A percentile compares a stretch with the other conserved stretches of the same genome.
Evolutionary conservation across 805 yeast genomes (phyloP).

Genomic region (Citeromyces matritensis): DNA sequence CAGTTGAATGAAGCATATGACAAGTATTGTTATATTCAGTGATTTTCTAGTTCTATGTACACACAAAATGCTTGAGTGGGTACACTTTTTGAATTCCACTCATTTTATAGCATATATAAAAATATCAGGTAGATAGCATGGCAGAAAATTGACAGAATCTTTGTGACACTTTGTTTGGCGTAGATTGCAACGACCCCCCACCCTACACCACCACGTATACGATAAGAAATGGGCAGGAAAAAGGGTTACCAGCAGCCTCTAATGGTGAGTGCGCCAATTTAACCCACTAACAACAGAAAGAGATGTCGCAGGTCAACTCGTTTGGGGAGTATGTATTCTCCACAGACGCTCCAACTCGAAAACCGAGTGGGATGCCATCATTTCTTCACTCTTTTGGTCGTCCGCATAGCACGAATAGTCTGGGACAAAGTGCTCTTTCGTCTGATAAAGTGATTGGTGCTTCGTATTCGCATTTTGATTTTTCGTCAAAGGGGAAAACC

Average conservation of each 20-base stretch:
- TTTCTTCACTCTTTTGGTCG: conserved; percentile 11
- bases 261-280: conserved; percentile 9
- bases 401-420: neutral
- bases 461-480: conserved; percentile 37
- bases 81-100: no score
- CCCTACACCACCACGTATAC: conserved; percentile 1
- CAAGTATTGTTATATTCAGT: no score
- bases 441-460: conserved; percentile 32
- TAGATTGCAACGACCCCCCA: neutral
- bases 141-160: no score
- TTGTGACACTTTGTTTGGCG: conserved; percentile 1
- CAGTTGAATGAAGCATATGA: no score
- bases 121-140: no score
- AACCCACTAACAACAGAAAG: conserved; percentile 5
- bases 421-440: conserved; percentile 2
- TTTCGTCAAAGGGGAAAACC: conserved; percentile 4
- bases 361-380: conserved; percentile 7
- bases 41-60: no score
- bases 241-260: conserved; percentile 17
- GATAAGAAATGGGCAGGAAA: conserved; percentile 9
- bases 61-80: no score
- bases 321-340: conserved; percentile 11
- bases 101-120: no score
- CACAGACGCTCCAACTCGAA: conserved; percentile 4
- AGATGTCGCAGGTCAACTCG: conserved; percentile 12